A percentile compares a stretch with the other conserved stretches of the same genome.
phyloP scores from a whole-genome alignment of 306 rosid genomes.

The Fagus crenata region DNA sequence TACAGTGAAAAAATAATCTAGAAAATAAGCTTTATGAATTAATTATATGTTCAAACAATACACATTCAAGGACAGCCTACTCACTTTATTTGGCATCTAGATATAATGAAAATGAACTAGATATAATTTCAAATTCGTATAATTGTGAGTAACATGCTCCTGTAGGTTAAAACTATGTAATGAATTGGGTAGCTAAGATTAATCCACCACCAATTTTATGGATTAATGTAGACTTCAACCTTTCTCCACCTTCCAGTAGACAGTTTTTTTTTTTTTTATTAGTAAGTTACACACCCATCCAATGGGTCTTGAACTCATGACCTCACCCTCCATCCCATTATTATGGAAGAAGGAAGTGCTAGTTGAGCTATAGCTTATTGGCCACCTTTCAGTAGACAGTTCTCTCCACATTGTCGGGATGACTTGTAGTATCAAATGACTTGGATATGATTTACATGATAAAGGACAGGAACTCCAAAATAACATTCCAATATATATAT shows the following conservation, averaged over 20 bases:
- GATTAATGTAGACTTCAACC: too few species aligned
- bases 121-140: background rate
- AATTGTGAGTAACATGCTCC: background rate
- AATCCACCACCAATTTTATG: too few species aligned
- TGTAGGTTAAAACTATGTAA: background rate
- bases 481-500: background rate
- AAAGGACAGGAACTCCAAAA: background rate
- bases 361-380: too few species aligned
- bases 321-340: too few species aligned
- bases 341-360: too few species aligned
- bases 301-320: too few species aligned
- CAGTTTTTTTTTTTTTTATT: too few species aligned
- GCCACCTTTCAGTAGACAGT: too few species aligned
- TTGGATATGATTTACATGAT: background rate
- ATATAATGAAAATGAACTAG: background rate
- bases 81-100: background rate
- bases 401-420: background rate
- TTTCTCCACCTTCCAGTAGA: too few species aligned
- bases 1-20: background rate
- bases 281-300: too few species aligned
- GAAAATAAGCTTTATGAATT: background rate
- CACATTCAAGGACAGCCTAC: background rate
- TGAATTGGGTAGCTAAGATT: too few species aligned
- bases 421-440: background rate
- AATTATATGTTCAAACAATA: background rate